Base-by-base conservation (phyloP, 768 basidiomycete species). In the Leccinum obscurum region DNA sequence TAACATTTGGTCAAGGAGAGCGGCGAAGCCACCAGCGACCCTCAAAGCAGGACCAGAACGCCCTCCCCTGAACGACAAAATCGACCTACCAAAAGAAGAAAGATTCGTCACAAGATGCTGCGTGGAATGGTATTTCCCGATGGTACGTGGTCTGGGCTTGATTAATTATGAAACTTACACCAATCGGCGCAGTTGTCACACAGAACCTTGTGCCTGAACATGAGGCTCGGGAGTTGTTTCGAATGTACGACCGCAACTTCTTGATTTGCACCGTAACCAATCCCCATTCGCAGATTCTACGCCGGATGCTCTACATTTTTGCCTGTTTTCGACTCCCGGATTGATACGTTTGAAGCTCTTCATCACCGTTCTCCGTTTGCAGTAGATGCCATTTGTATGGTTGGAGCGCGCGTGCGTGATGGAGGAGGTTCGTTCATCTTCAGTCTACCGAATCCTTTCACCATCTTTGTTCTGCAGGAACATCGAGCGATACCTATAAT, bases 291-390 rank as follows among this genome's bases (percentile, higher is more conserved):
- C 62, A 96, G 94, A 72, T 96, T 92, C 74, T 97, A 91, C 73
- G 83, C 86, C 51, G 95, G 95, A n/a, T 96, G 94, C 70, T 93
- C 92, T 24, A 92, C 90, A 17, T 94, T 93, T 72, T 75, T 94
- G 41, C 92, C 95, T 49, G 87, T 96, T 6, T 95, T 95, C 68
- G 93, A 97, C 73, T 82, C 80, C 4, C 81, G 77, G 48, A 77
- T 83, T n/a, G 95, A 98, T 72, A 94, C 92, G 0, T 97, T 85
- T 74, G 91, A 95, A 50, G 83, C 85, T 48, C 78, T 98, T 58
- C 92, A 92, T 68, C 85, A 89, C 59, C 87, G 95, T 52, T 96
- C 94, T 55, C 95, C 95, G 0, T 97, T 96, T 75, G 93, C 93
- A 46, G 88, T 98, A 24, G 87, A 95, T 65, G 86, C 88, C 22